These are phyloP conservation scores for Amyloporia xantha DNA, from an alignment of 768 basidiomycete species.

Conservation along the genomic window DNA sequence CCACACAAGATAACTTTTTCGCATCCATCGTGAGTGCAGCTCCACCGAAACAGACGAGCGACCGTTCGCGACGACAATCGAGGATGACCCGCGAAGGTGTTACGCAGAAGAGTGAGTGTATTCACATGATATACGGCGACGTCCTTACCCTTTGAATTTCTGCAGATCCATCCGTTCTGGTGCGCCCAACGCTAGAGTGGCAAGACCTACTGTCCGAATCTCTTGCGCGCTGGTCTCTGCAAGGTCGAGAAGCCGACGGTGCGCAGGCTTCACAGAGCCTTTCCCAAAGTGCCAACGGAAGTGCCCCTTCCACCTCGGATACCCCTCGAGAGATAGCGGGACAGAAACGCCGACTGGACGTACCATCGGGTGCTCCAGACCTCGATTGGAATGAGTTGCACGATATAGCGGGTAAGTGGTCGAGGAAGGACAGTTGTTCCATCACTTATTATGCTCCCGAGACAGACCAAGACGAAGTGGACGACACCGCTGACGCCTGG, in stretches of 20 bases:
- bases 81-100: constrained; percentile 72
- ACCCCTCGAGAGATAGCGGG: constrained; percentile 25
- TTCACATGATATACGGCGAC: too few species aligned
- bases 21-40: constrained; percentile 60
- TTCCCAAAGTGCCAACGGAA: neutral
- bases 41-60: constrained; percentile 47
- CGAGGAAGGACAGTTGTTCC: too few species aligned
- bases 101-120: constrained; percentile 41
- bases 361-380: neutral
- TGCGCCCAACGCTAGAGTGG: constrained; percentile 60
- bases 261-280: neutral
- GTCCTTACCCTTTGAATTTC: too few species aligned
- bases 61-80: constrained; percentile 55
- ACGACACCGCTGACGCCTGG: constrained; percentile 45
- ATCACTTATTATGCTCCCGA: too few species aligned
- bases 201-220: constrained; percentile 64
- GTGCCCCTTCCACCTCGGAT: neutral
- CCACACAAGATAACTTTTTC: constrained; percentile 74
- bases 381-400: neutral
- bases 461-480: constrained; percentile 21
- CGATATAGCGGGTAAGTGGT: neutral
- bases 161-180: constrained; percentile 5
- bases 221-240: constrained; percentile 29
- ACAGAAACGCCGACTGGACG: constrained; percentile 44
- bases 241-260: neutral